Percentiles rank a stretch among this genome's conserved stretches.
These are phyloP conservation scores for Candida wancherniae DNA, from an alignment of 805 yeast species.

Conservation along the genomic window DNA sequence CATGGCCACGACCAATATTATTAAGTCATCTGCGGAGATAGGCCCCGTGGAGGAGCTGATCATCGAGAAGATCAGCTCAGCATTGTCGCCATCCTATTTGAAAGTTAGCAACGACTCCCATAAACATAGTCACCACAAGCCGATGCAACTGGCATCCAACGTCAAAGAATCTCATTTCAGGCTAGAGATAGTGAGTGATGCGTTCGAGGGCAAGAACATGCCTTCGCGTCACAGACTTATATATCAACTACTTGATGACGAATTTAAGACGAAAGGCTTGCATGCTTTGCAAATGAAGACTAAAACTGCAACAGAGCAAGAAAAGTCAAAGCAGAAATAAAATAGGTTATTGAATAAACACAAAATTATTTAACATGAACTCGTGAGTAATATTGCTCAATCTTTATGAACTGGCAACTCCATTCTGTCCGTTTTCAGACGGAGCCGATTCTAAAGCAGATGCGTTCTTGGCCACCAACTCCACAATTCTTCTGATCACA, in stretches of 20 bases:
- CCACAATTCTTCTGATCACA: constrained; percentile 80
- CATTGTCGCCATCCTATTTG: constrained; percentile 43
- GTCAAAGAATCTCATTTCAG: constrained; percentile 78
- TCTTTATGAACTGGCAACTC: no score
- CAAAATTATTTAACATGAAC: no score
- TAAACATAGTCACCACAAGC: constrained; percentile 84
- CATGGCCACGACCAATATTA: constrained; percentile 3
- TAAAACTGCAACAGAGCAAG: constrained; percentile 58
- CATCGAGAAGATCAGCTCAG: constrained; percentile 35
- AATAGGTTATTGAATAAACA: no score
- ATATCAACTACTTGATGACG: constrained; percentile 65
- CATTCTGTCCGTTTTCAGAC: constrained; percentile 6
- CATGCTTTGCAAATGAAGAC: constrained; percentile 88
- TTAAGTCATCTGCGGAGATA: constrained; percentile 18
- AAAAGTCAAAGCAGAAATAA: constrained; percentile 8
- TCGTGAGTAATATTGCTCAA: no score
- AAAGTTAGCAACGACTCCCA: constrained; percentile 74
- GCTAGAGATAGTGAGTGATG: constrained; percentile 64
- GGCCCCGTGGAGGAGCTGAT: constrained; percentile 52
- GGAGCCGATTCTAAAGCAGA: constrained; percentile 51
- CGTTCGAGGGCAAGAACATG: constrained; percentile 57
- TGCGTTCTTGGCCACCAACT: constrained; percentile 80
- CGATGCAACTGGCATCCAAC: constrained; percentile 69
- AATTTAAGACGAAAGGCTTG: constrained; percentile 63
- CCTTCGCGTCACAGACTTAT: constrained; percentile 78